Evolutionary conservation across 768 basidiomycete species (phyloP).

Genomic region (Trametes meyenii): DNA sequence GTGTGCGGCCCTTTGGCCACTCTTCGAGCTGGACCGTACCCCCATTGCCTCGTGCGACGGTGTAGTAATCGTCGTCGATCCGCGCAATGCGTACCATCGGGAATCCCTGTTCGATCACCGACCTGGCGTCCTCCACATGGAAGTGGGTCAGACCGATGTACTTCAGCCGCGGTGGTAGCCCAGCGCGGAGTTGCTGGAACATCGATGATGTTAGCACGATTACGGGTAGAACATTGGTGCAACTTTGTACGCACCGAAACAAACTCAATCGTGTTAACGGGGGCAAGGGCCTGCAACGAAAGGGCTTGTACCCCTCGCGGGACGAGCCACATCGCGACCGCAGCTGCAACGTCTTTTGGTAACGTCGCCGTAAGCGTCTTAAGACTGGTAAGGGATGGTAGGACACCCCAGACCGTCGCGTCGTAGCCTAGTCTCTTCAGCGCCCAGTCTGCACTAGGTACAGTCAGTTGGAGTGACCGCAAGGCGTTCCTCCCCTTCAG

Average conservation of each 20-base stretch:
- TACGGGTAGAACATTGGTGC: background rate
- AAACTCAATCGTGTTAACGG: slow-evolving; percentile 31
- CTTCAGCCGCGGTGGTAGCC: slow-evolving; percentile 53
- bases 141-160: slow-evolving; percentile 61
- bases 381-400: slow-evolving; percentile 58
- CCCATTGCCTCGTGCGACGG: slow-evolving; percentile 43
- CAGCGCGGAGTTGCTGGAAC: slow-evolving; percentile 60
- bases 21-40: slow-evolving; percentile 47
- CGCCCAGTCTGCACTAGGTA: slow-evolving; percentile 40
- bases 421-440: slow-evolving; percentile 65
- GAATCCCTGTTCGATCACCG: slow-evolving; percentile 61
- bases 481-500: slow-evolving; percentile 57
- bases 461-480: slow-evolving; percentile 51
- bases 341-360: slow-evolving; percentile 62
- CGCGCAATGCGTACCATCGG: slow-evolving; percentile 60
- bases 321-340: slow-evolving; percentile 69
- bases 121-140: slow-evolving; percentile 41
- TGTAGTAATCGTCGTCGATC: slow-evolving; percentile 58
- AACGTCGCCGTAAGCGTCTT: slow-evolving; percentile 62
- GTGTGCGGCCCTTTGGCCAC: slow-evolving; percentile 57
- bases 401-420: slow-evolving; percentile 70
- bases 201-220: background rate
- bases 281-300: slow-evolving; percentile 31
- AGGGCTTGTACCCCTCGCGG: slow-evolving; percentile 42
- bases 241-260: slow-evolving; percentile 28